Conservation (phyloP, 768 basidiomycete genomes). For the Trametes punicea region DNA sequence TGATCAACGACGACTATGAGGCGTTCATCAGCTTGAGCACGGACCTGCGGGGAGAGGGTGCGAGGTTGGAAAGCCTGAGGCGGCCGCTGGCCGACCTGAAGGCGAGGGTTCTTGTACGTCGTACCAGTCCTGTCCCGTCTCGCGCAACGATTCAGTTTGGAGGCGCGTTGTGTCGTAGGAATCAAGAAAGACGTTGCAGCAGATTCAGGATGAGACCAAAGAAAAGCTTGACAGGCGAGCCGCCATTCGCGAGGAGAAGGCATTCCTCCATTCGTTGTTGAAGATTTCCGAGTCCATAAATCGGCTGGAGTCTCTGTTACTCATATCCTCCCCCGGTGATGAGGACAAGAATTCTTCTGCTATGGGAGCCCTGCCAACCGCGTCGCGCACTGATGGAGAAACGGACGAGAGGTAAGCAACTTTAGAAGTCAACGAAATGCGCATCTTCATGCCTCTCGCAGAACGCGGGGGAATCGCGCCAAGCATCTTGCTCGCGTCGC, state of each 20-base stretch:
- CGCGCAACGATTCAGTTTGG: background rate
- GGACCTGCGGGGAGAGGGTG: conserved; percentile 83
- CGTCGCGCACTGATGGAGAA: conserved; percentile 33
- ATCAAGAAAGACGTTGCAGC: conserved; percentile 59
- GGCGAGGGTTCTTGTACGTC: conserved; percentile 63
- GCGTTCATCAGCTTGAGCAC: conserved; percentile 96
- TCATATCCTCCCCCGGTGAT: conserved; percentile 56
- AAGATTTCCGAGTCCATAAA: conserved; percentile 91
- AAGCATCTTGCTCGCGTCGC: conserved; percentile 85
- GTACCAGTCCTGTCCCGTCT: background rate
- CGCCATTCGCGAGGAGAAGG: conserved; percentile 81
- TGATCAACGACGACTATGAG: conserved; percentile 98
- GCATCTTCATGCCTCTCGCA: conserved; percentile 25
- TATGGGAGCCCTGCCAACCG: conserved; percentile 33
- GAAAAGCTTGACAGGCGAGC: conserved; percentile 75
- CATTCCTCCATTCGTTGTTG: conserved; percentile 80
- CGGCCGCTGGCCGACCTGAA: conserved; percentile 63
- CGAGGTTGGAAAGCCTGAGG: conserved; percentile 63
- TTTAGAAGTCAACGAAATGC: conserved; percentile 10
- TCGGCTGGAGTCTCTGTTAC: conserved; percentile 81
- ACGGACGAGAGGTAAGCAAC: conserved; percentile 42
- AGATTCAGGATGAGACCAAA: conserved; percentile 70
- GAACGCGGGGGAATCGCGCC: conserved; percentile 59
- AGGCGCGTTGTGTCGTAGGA: conserved; percentile 37
- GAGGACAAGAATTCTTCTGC: conserved; percentile 37